These are phyloP conservation scores for Amphirosellinia nigrospora DNA, from an alignment of 495 filamentous ascomycete genomes.

Conservation along the genomic window DNA sequence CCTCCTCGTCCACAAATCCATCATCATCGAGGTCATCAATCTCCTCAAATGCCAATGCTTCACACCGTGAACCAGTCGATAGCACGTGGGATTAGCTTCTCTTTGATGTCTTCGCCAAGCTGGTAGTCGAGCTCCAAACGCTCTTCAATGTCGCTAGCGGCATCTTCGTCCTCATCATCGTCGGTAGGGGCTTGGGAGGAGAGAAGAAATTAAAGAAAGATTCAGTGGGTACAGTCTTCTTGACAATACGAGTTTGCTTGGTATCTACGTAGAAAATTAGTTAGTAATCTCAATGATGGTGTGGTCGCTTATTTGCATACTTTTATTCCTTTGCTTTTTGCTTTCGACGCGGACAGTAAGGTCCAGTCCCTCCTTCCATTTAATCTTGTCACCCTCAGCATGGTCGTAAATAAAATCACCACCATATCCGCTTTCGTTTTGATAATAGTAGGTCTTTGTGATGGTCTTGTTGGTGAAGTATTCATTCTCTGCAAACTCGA, in stretches of 20 bases:
- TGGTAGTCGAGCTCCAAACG: conserved; percentile 98
- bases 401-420: conserved; percentile 99
- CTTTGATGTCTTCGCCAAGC: conserved; percentile 99
- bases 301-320: conserved; percentile 60
- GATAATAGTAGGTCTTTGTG: conserved; percentile 99
- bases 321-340: conserved; percentile 99
- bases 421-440: conserved; percentile 96
- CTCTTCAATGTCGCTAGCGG: conserved; percentile 91
- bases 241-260: conserved; percentile 97
- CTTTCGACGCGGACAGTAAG: conserved; percentile 93
- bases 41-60: conserved; percentile 97
- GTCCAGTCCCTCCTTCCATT: conserved; percentile 94
- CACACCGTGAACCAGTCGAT: conserved; percentile 99
- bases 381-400: conserved; percentile 95
- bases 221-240: conserved; percentile 97
- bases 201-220: conserved; percentile 99
- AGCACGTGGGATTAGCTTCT: conserved; percentile 98
- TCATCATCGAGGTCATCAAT: conserved; percentile 87
- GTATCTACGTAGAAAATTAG: conserved; percentile 68
- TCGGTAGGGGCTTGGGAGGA: conserved; percentile 85
- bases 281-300: conserved; percentile 34
- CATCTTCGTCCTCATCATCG: conserved; percentile 76
- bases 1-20: conserved; percentile 87
- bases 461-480: conserved; percentile 97
- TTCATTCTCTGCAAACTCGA: conserved; percentile 93